Percentiles rank a stretch among this genome's conserved stretches.
These are phyloP conservation scores for Monilinia polystroma DNA, from an alignment of 2,329 filamentous ascomycete genomes.

Conservation along the genomic window DNA sequence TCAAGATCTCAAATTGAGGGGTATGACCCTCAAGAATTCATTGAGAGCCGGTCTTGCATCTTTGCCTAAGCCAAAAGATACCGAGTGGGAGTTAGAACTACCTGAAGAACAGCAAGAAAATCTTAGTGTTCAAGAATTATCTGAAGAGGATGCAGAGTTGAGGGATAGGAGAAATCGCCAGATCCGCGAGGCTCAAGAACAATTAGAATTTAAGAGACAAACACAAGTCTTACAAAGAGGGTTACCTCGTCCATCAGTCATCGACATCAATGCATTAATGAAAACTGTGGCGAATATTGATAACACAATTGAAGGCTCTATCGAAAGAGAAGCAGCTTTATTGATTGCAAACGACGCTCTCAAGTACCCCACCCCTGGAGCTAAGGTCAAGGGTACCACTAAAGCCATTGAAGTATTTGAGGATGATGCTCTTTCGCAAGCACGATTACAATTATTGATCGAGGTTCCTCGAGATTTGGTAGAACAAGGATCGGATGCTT, in stretches of 20 bases:
- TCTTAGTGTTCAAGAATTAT: slow-evolving; percentile 49
- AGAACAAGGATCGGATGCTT: slow-evolving; percentile 52
- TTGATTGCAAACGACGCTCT: slow-evolving; percentile 80
- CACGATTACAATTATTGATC: slow-evolving; percentile 67
- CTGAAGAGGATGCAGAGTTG: slow-evolving; percentile 64
- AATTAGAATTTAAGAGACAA: slow-evolving; percentile 74
- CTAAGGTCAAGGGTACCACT: slow-evolving; percentile 62
- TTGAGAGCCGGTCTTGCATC: slow-evolving; percentile 73
- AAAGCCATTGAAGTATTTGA: slow-evolving; percentile 62
- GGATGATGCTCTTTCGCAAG: slow-evolving; percentile 70
- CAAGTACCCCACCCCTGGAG: slow-evolving; percentile 69
- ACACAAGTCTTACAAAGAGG: slow-evolving; percentile 88
- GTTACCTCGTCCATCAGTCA: slow-evolving; percentile 70
- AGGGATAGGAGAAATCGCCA: slow-evolving; percentile 76
- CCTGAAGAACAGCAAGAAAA: slow-evolving; percentile 76
- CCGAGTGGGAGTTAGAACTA: slow-evolving; percentile 89
- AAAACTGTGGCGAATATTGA: slow-evolving; percentile 58
- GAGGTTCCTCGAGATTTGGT: slow-evolving; percentile 48
- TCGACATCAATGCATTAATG: slow-evolving; percentile 70
- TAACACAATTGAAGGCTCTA: slow-evolving; percentile 65
- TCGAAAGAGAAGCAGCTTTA: slow-evolving; percentile 74
- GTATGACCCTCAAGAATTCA: slow-evolving; percentile 66
- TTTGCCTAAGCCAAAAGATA: slow-evolving; percentile 88
- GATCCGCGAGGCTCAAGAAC: slow-evolving; percentile 66
- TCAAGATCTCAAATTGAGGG: slow-evolving; percentile 68